phyloP scores from a whole-genome alignment of 176 grass and related monocot genomes.

The Rhynchospora breviuscula region DNA sequence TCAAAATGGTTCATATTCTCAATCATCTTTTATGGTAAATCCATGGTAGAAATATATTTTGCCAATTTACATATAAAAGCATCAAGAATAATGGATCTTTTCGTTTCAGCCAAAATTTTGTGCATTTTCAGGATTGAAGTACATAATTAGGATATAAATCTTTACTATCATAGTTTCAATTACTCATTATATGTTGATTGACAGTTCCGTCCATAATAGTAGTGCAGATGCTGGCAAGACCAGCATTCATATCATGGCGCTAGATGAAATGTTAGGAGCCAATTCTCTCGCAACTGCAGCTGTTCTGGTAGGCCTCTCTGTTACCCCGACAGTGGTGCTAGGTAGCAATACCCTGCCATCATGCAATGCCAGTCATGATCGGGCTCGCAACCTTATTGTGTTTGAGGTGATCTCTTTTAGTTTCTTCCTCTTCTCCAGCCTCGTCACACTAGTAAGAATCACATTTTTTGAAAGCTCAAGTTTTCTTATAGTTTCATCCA shows the following conservation, averaged over 20 bases:
- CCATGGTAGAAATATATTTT: background rate
- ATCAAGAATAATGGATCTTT: background rate
- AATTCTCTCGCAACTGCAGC: background rate
- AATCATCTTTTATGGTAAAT: background rate
- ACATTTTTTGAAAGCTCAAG: background rate
- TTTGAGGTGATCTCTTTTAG: slow-evolving; percentile 38
- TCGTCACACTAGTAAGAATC: slow-evolving; percentile 1
- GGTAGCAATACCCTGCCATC: background rate
- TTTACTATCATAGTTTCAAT: background rate
- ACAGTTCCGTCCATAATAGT: background rate
- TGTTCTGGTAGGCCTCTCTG: background rate
- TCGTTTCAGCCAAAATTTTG: background rate
- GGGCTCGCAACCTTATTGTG: slow-evolving; percentile 12
- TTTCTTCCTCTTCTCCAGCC: slow-evolving; percentile 30
- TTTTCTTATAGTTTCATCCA: background rate
- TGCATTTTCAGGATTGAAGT: background rate
- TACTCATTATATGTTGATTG: background rate
- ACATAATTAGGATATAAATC: background rate
- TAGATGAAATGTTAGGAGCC: slow-evolving; percentile 4
- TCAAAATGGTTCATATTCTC: too few relatives aligned
- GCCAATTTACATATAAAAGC: background rate
- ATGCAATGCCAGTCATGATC: slow-evolving; percentile 18
- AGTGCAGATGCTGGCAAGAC: background rate
- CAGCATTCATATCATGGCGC: background rate
- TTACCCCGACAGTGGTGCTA: background rate